A percentile compares a stretch with the other conserved stretches of the same genome.
phyloP scores from a whole-genome alignment of 805 yeast genomes.

The Torulaspora delbrueckii region DNA sequence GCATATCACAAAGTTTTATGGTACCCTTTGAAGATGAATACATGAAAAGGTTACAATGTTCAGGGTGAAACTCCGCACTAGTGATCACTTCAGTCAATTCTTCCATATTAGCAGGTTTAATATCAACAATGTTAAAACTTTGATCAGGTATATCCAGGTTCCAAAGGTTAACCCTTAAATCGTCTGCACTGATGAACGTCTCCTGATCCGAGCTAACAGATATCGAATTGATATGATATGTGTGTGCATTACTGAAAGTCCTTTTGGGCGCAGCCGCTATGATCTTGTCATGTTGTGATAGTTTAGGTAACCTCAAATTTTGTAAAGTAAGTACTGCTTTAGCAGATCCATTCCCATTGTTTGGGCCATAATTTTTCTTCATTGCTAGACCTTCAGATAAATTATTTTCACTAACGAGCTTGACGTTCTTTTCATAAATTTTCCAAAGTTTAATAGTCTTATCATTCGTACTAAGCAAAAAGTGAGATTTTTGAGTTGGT shows the following conservation, averaged over 20 bases:
- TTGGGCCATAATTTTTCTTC: conserved; percentile 11
- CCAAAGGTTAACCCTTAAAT: conserved; percentile 93
- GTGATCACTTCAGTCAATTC: conserved; percentile 97
- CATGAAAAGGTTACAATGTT: conserved; percentile 87
- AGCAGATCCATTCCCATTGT: conserved; percentile 21
- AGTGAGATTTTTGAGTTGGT: conserved; percentile 84
- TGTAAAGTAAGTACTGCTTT: conserved; percentile 36
- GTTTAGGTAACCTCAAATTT: conserved; percentile 71
- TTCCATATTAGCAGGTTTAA: conserved; percentile 97
- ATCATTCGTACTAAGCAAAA: conserved; percentile 86
- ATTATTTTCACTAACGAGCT: conserved; percentile 89
- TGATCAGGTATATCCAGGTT: conserved; percentile 91
- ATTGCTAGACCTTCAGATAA: conserved; percentile 42
- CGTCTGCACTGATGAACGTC: conserved; percentile 89
- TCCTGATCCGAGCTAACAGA: conserved; percentile 94
- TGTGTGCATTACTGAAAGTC: conserved; percentile 92
- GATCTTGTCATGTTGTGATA: conserved; percentile 90
- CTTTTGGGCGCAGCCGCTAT: conserved; percentile 92
- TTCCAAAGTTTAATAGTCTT: conserved; percentile 99
- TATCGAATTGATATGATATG: conserved; percentile 95
- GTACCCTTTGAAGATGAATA: conserved; percentile 94
- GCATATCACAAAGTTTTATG: conserved; percentile 92
- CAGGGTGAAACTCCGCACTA: conserved; percentile 93
- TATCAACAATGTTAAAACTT: conserved; percentile 93
- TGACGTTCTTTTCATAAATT: conserved; percentile 83